Evolutionary conservation across 208 protist species (phyloP), one percentile per base, ranked within the genome.

Genomic region (Endotrypanum monterogeii): DNA sequence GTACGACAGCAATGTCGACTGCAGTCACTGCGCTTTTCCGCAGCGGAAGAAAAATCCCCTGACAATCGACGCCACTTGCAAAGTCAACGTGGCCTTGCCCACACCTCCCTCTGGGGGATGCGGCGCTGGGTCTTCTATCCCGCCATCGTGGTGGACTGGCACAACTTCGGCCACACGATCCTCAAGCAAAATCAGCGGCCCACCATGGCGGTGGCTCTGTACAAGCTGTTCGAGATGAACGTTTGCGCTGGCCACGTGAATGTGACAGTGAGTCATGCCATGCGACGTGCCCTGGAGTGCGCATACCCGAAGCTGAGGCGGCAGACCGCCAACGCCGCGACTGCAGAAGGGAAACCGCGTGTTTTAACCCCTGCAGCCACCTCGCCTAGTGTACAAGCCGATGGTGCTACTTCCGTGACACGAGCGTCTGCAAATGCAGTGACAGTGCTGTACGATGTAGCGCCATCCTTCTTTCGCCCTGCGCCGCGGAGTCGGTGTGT

Each of bases 151-250:
- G 92, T 98, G 51, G 95, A 98, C 74, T 98, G 91, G 92, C 95
- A 98, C 80, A 98, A 98, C 83, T 93, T 91, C 57, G 95, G 95
- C 39, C 93, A 92, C 79, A 97, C 91, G 14, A 90, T 98, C 52
- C 79, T 98, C 28, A 51, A 88, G 51, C 79, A 80, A 37, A 85
- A 81, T 20, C 73, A 84, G 28, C 83, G 92, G 8, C 89, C 89
- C 23, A 71, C 52, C n/a, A 18, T 79, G 57, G 81, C 76, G 25
- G 84, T 94, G 32, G 63, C 58, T 62, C 25, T 93, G 14, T 98
- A 98, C 83, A 74, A 87, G 41, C 72, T 87, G 28, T 54, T 98
- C 11, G 94, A 96, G 76, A 80, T 85, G 65, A 46, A 81, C 70
- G n/a, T 87, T 12, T 89, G 89, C 51, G 73, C 80, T 23, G 92